phyloP scores from a whole-genome alignment of 2,329 filamentous ascomycete species.

The Arthrocladium fulminans region DNA sequence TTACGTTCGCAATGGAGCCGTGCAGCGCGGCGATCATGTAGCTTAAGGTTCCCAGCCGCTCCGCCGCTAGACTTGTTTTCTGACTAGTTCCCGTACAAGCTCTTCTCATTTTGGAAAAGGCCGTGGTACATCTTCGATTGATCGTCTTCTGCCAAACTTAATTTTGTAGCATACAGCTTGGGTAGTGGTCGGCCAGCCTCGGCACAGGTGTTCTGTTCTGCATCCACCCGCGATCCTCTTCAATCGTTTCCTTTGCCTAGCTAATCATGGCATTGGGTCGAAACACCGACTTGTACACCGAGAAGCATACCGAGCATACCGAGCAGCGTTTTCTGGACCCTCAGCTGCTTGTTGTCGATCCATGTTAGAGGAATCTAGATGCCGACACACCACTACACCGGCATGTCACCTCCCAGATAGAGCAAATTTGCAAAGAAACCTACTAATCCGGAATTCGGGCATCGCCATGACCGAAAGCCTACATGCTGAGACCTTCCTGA shows the following conservation, averaged over 20 bases:
- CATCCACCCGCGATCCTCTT: constrained; percentile 1
- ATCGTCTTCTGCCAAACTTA: neutral
- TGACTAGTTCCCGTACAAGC: neutral
- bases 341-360: too few species aligned
- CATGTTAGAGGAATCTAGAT: too few species aligned
- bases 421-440: neutral
- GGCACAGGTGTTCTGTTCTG: neutral
- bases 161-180: neutral
- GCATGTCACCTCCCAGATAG: neutral
- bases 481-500: neutral
- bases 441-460: neutral
- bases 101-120: neutral
- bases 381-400: too few species aligned
- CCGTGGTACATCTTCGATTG: neutral
- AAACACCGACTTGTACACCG: neutral
- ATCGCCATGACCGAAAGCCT: neutral
- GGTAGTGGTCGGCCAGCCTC: neutral
- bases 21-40: neutral
- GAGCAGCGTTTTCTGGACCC: neutral
- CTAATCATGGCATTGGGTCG: neutral
- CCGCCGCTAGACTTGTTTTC: neutral
- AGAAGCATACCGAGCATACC: constrained; percentile 2
- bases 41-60: neutral
- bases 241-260: neutral
- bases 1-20: neutral